A percentile compares a stretch with the other conserved stretches of the same genome.
Conservation (phyloP, 2,329 filamentous ascomycete species). For the Hypoxylon sp. region DNA sequence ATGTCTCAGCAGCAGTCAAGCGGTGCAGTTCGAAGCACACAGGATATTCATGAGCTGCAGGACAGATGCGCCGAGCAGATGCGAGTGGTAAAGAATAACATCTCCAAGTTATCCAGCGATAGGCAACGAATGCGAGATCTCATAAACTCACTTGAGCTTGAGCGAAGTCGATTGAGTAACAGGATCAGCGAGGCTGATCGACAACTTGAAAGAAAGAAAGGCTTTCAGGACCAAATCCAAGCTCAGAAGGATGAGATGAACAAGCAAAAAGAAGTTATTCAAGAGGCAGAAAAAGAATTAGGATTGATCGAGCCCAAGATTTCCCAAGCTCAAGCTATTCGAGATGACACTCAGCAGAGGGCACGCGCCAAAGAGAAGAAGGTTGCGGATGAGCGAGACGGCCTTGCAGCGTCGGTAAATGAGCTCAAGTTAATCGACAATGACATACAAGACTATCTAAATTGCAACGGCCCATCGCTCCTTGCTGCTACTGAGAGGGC, state of each 20-base stretch:
- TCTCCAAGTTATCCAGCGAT: slow-evolving; percentile 77
- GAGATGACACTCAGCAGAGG: slow-evolving; percentile 81
- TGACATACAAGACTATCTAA: slow-evolving; percentile 85
- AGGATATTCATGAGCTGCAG: slow-evolving; percentile 87
- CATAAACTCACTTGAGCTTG: slow-evolving; percentile 80
- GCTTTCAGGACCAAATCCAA: slow-evolving; percentile 79
- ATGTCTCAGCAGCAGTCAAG: slow-evolving; percentile 80
- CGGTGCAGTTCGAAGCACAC: slow-evolving; percentile 76
- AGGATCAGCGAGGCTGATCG: slow-evolving; percentile 79
- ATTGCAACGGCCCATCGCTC: slow-evolving; percentile 79
- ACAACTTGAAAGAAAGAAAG: slow-evolving; percentile 85
- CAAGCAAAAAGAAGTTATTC: slow-evolving; percentile 79
- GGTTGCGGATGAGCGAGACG: slow-evolving; percentile 78
- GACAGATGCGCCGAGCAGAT: slow-evolving; percentile 76
- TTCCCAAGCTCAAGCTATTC: slow-evolving; percentile 79
- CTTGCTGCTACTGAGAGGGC: slow-evolving; percentile 78
- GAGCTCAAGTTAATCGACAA: slow-evolving; percentile 81
- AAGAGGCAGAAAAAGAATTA: slow-evolving; percentile 79
- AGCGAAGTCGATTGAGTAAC: slow-evolving; percentile 80
- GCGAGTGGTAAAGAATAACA: slow-evolving; percentile 72
- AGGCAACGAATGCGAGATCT: slow-evolving; percentile 79
- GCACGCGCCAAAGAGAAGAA: slow-evolving; percentile 81
- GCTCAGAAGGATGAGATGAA: slow-evolving; percentile 77
- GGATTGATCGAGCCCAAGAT: slow-evolving; percentile 82
- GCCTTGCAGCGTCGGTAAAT: slow-evolving; percentile 79